Evolutionary conservation across 495 filamentous ascomycete species (phyloP).

Genomic region (Xylaria flabelliformis): DNA sequence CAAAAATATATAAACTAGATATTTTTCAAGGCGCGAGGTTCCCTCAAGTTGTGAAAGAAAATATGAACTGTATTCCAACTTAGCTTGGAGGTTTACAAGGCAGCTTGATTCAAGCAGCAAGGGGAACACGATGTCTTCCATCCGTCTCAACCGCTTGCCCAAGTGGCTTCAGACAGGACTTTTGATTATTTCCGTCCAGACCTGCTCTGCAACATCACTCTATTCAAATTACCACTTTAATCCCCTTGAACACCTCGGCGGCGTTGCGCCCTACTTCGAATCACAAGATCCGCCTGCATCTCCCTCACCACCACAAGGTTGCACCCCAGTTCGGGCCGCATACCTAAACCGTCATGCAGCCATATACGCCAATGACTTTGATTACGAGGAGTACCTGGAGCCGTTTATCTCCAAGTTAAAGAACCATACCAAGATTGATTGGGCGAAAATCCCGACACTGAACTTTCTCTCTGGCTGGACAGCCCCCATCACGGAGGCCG

Average conservation of each 20-base stretch:
- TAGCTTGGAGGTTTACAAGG: not conserved
- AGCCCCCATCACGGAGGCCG: constrained; percentile 50
- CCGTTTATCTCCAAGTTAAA: constrained; percentile 53
- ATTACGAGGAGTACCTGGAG: constrained; percentile 54
- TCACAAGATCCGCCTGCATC: constrained; percentile 51
- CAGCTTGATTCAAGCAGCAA: not conserved
- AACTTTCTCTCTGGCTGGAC: constrained; percentile 51
- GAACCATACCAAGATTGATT: constrained; percentile 47
- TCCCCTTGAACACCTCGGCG: constrained; percentile 56
- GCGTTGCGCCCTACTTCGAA: constrained; percentile 58
- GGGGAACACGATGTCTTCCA: not conserved
- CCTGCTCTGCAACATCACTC: constrained; percentile 35
- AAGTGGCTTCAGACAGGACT: constrained; percentile 14
- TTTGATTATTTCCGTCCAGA: constrained; percentile 11
- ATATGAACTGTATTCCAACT: not conserved
- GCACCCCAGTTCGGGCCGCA: constrained; percentile 47
- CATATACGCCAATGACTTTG: constrained; percentile 58
- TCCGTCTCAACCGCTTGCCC: not conserved
- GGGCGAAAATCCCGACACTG: constrained; percentile 46
- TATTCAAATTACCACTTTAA: constrained; percentile 51
- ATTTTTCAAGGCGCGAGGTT: not conserved
- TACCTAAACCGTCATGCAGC: constrained; percentile 57
- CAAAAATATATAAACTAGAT: not conserved
- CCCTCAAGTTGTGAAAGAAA: not conserved
- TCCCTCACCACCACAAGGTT: constrained; percentile 47